phyloP scores from a whole-genome alignment of 768 basidiomycete genomes.

The Collybia sp. region DNA sequence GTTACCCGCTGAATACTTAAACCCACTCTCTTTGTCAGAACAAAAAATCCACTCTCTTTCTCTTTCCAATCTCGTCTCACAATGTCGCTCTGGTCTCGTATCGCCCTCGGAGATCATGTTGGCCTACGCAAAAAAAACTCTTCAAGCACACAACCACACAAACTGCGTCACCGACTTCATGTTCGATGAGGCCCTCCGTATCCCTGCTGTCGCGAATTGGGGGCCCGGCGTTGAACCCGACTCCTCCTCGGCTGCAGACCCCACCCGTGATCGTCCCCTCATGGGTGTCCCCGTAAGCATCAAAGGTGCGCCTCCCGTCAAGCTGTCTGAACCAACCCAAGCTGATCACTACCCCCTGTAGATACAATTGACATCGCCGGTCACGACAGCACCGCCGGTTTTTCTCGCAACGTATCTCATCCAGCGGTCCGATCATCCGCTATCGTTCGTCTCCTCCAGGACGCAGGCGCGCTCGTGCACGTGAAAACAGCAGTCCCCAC shows the following conservation, averaged over 20 bases:
- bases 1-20: conserved; percentile 30
- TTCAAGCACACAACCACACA: conserved; percentile 50
- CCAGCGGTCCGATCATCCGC: conserved; percentile 46
- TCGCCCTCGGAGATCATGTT: conserved; percentile 39
- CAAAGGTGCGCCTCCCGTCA: conserved; percentile 41
- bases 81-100: conserved; percentile 36
- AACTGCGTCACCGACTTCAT: conserved; percentile 70
- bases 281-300: conserved; percentile 67
- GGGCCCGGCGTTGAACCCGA: conserved; percentile 32
- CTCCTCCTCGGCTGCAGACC: conserved; percentile 22
- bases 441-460: conserved; percentile 50
- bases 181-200: conserved; percentile 41
- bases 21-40: conserved; percentile 38
- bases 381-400: conserved; percentile 59
- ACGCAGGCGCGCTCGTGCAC: conserved; percentile 59
- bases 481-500: conserved; percentile 61
- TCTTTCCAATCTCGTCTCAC: conserved; percentile 38
- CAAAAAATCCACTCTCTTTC: conserved; percentile 46
- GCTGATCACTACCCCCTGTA: conserved; percentile 8
- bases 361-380: conserved; percentile 49
- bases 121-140: conserved; percentile 50
- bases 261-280: conserved; percentile 38
- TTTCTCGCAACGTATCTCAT: conserved; percentile 41
- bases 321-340: conserved; percentile 8
- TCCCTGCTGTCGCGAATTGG: conserved; percentile 33